Conservation (phyloP, 768 basidiomycete species). For the Leccinum disarticulatum region DNA sequence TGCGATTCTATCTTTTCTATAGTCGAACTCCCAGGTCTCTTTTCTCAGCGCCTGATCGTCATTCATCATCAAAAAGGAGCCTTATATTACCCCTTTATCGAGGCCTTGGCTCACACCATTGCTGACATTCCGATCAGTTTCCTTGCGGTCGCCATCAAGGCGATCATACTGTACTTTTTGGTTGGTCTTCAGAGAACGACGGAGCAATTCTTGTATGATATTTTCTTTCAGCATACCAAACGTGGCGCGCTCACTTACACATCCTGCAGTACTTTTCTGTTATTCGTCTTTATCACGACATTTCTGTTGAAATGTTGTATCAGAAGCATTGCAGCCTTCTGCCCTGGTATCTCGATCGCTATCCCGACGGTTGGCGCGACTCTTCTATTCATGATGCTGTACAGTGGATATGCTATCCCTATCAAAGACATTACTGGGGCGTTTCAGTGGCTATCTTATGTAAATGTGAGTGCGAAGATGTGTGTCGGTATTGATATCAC, state of each 20-base stretch:
- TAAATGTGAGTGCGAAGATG: constrained; percentile 33
- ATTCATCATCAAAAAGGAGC: constrained; percentile 43
- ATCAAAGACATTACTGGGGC: constrained; percentile 3
- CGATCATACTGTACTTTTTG: constrained; percentile 19
- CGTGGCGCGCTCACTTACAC: constrained; percentile 31
- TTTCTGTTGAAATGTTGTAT: constrained; percentile 76
- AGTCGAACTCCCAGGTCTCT: constrained; percentile 52
- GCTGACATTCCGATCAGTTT: constrained; percentile 46
- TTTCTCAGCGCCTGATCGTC: constrained; percentile 44
- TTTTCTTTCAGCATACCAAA: background rate
- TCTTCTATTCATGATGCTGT: constrained; percentile 41
- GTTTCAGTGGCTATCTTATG: constrained; percentile 21
- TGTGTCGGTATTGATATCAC: constrained; percentile 36
- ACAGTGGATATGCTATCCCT: constrained; percentile 41
- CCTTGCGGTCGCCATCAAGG: constrained; percentile 12
- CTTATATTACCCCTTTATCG: constrained; percentile 50
- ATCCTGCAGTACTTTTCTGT: constrained; percentile 51
- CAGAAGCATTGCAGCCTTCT: constrained; percentile 58
- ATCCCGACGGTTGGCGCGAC: constrained; percentile 32
- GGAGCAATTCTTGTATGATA: constrained; percentile 21
- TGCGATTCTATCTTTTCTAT: constrained; percentile 53
- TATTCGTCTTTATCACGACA: constrained; percentile 53
- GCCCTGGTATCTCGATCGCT: constrained; percentile 53
- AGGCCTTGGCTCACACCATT: constrained; percentile 42
- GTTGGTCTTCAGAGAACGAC: constrained; percentile 19